A percentile compares a stretch with the other conserved stretches of the same genome.
These are phyloP conservation scores for Prunus padus DNA, from an alignment of 306 rosid genomes.

Conservation along the genomic window DNA sequence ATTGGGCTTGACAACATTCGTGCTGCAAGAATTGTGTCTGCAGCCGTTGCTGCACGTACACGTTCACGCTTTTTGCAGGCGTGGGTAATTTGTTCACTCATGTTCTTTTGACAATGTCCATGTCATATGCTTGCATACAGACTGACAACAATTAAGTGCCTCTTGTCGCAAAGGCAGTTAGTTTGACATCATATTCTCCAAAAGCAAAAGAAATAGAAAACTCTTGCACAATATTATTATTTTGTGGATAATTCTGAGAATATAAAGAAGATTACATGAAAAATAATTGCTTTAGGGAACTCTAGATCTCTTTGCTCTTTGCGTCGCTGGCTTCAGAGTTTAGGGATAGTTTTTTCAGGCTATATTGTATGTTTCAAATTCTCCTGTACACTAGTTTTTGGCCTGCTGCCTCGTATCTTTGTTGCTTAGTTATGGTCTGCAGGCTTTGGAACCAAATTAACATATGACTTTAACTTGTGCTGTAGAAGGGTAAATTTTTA, in stretches of 20 bases:
- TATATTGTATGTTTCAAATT: too few relatives aligned
- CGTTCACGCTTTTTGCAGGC: conserved; percentile 84
- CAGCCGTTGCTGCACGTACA: conserved; percentile 86
- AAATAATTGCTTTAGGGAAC: neutral
- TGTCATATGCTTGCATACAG: conserved; percentile 13
- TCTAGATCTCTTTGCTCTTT: neutral
- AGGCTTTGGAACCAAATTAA: neutral
- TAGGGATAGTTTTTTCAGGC: too few relatives aligned
- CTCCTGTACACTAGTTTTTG: too few relatives aligned
- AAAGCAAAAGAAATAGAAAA: neutral
- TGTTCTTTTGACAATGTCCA: conserved; percentile 6
- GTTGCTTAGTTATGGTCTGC: too few relatives aligned
- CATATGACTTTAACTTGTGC: neutral
- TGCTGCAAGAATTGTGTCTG: conserved; percentile 83
- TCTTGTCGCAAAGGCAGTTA: neutral
- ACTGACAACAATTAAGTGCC: neutral
- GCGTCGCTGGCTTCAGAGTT: neutral
- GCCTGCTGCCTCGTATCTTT: too few relatives aligned
- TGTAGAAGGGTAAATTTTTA: neutral
- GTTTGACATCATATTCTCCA: neutral
- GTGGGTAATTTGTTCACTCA: conserved; percentile 60
- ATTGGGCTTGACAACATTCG: conserved; percentile 70
- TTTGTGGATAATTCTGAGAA: neutral
- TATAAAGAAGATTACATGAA: neutral
- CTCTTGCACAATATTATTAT: neutral